phyloP scores from a whole-genome alignment of 179 eudicot species.

The Heliamphora pulchella region DNA sequence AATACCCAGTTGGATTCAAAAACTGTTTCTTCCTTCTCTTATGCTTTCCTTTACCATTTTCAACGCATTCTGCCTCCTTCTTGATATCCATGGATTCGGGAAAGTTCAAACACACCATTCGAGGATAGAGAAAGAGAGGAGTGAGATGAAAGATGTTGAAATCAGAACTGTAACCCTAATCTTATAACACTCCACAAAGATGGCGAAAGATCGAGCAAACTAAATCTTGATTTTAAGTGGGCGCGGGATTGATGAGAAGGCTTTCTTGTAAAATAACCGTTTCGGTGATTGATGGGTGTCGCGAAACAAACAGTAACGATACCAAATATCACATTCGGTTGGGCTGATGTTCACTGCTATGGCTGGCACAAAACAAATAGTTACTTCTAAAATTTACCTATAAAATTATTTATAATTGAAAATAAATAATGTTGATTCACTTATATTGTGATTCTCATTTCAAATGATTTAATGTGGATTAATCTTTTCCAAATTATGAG shows the following conservation, averaged over 20 bases:
- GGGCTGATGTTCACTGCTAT: too few species aligned
- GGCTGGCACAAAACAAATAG: too few species aligned
- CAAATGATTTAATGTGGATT: too few species aligned
- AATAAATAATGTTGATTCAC: too few species aligned
- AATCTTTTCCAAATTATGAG: too few species aligned
- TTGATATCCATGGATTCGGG: not conserved
- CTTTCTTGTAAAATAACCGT: not conserved
- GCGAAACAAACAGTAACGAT: too few species aligned
- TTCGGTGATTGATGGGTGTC: not conserved
- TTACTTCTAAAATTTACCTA: too few species aligned
- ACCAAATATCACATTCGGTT: too few species aligned
- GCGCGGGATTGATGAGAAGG: not conserved
- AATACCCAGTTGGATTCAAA: not conserved
- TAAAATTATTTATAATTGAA: too few species aligned
- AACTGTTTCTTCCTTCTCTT: not conserved
- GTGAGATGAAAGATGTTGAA: not conserved
- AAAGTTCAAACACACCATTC: not conserved
- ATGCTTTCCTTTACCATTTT: constrained; percentile 1
- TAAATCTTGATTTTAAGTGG: not conserved
- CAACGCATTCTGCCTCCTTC: not conserved
- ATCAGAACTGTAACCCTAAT: not conserved
- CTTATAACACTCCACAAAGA: not conserved
- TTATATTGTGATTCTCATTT: too few species aligned
- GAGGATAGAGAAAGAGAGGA: not conserved
- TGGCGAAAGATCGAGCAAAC: not conserved